These are phyloP conservation scores for Candida neerlandica DNA, from an alignment of 1,139 yeast genomes.

Conservation along the genomic window DNA sequence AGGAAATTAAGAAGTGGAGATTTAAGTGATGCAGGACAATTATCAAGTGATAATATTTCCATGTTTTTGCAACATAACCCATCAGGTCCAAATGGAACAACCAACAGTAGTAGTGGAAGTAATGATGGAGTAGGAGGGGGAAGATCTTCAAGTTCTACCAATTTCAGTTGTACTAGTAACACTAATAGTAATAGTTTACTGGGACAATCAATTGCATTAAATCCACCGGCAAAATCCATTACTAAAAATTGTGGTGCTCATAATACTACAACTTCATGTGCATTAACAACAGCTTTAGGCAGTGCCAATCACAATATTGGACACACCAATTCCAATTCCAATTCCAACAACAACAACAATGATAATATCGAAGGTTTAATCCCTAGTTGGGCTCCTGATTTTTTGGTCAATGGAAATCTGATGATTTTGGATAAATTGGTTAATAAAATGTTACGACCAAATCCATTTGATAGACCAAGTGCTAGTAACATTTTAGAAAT, in stretches of 20 bases:
- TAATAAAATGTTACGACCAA: conserved; percentile 86
- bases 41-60: conserved; percentile 59
- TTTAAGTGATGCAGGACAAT: conserved; percentile 88
- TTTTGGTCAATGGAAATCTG: conserved; percentile 69
- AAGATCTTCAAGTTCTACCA: conserved; percentile 7
- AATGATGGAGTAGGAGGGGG: conserved; percentile 4
- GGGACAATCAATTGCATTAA: conserved; percentile 10
- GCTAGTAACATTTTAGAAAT: conserved; percentile 68
- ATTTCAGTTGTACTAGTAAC: conserved; percentile 5
- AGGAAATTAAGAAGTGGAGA: conserved; percentile 94
- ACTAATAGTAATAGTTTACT: conserved; percentile 4
- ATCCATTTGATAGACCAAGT: conserved; percentile 80
- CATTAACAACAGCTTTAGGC: not conserved
- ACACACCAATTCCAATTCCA: no score
- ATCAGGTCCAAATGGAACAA: conserved; percentile 8
- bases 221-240: conserved; percentile 10
- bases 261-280: not conserved
- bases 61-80: conserved; percentile 44
- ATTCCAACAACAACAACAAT: not conserved
- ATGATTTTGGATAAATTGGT: conserved; percentile 79
- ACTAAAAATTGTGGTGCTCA: not conserved
- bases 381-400: conserved; percentile 85
- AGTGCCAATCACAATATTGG: not conserved
- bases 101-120: conserved; percentile 8
- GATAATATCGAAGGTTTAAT: conserved; percentile 31